Evolutionary conservation across 768 basidiomycete species (phyloP).

Genomic region (Rhizopogon vulgaris): DNA sequence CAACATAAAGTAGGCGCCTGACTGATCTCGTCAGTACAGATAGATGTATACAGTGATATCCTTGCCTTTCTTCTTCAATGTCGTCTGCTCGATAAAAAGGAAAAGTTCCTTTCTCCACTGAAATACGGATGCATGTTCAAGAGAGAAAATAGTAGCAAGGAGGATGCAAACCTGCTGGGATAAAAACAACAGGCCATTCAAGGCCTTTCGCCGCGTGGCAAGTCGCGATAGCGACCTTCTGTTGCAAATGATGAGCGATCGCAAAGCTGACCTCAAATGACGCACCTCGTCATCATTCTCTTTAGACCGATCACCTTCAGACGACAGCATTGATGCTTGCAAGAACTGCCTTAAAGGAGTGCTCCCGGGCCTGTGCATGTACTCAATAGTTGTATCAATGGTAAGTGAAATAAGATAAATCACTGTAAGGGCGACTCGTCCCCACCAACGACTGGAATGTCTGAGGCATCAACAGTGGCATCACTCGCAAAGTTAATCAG

Average conservation of each 20-base stretch:
- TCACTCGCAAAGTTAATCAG: constrained; percentile 74
- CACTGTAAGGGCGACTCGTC: not conserved
- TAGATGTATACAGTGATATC: not conserved
- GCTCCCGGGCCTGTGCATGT: constrained; percentile 21
- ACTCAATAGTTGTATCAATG: not conserved
- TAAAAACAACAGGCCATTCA: constrained; percentile 88
- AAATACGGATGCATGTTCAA: not conserved
- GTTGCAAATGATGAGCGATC: constrained; percentile 1
- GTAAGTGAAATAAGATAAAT: not conserved
- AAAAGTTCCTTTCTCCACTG: constrained; percentile 69
- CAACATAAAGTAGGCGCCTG: constrained; percentile 83
- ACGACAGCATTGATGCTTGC: constrained; percentile 77
- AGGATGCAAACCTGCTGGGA: constrained; percentile 52
- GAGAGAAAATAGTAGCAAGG: not conserved
- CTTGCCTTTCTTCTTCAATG: constrained; percentile 74
- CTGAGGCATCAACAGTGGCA: constrained; percentile 29
- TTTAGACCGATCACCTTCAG: constrained; percentile 63
- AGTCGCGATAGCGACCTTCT: constrained; percentile 83
- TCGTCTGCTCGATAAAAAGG: constrained; percentile 74
- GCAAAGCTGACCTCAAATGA: not conserved
- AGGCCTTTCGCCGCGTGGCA: constrained; percentile 89
- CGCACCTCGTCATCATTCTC: constrained; percentile 43
- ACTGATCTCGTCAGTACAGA: not conserved
- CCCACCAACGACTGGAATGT: not conserved
- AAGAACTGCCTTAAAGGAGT: constrained; percentile 68